Evolutionary conservation across 148 eudicot genomes (phyloP).

Genomic region (Rhododendron simsii): DNA sequence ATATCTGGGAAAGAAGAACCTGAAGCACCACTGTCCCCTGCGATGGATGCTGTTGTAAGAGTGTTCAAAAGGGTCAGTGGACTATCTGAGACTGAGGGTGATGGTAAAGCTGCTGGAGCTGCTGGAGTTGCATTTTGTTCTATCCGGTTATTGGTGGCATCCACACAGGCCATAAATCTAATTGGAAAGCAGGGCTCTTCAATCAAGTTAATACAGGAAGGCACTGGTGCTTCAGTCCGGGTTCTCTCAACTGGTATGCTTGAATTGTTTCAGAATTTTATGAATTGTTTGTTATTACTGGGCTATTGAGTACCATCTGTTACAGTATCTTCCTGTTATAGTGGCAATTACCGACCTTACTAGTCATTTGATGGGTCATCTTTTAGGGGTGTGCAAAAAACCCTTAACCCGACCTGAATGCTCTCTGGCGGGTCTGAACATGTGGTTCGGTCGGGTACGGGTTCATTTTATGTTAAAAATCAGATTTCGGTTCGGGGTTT

Average conservation of each 20-base stretch:
- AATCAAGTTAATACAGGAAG: constrained; percentile 68
- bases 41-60: constrained; percentile 55
- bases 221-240: constrained; percentile 66
- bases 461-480: no score
- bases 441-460: no score
- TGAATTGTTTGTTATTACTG: background rate
- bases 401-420: no score
- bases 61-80: constrained; percentile 50
- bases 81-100: constrained; percentile 35
- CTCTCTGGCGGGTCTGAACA: no score
- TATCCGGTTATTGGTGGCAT: constrained; percentile 38
- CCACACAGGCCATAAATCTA: constrained; percentile 44
- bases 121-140: constrained; percentile 33
- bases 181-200: constrained; percentile 54
- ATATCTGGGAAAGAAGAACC: constrained; percentile 53
- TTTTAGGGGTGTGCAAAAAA: no score
- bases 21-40: constrained; percentile 40
- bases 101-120: constrained; percentile 7
- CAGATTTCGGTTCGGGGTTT: no score
- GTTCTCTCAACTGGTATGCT: constrained; percentile 62
- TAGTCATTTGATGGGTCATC: background rate
- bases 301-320: background rate
- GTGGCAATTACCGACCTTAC: background rate
- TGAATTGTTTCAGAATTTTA: background rate
- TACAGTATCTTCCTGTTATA: background rate